Percentiles rank a stretch among this genome's conserved stretches.
These are phyloP conservation scores for Monilinia fructicola DNA, from an alignment of 2,329 filamentous ascomycete species.

Conservation along the genomic window DNA sequence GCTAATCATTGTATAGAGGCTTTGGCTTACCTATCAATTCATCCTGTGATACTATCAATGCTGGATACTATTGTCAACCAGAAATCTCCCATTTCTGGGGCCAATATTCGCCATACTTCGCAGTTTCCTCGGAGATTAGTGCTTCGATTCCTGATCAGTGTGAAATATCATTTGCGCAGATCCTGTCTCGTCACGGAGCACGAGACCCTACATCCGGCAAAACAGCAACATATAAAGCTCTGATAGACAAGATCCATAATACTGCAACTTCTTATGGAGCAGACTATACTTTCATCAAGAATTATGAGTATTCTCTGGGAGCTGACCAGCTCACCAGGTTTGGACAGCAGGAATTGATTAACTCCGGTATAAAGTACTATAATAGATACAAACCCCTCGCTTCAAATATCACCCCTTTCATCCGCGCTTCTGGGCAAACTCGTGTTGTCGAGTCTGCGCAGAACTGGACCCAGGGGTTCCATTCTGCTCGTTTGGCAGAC, in stretches of 20 bases:
- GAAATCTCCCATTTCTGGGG: constrained; percentile 60
- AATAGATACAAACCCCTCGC: constrained; percentile 67
- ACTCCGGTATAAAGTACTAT: constrained; percentile 76
- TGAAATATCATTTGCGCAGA: constrained; percentile 73
- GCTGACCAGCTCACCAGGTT: constrained; percentile 67
- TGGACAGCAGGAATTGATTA: constrained; percentile 67
- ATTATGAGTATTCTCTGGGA: constrained; percentile 71
- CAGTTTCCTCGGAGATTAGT: constrained; percentile 67
- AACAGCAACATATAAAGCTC: constrained; percentile 59
- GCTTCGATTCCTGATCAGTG: constrained; percentile 63
- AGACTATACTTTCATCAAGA: constrained; percentile 66
- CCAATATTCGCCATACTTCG: constrained; percentile 84
- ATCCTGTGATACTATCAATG: constrained; percentile 37
- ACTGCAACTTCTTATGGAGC: constrained; percentile 55
- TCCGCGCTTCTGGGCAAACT: constrained; percentile 67
- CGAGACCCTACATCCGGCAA: constrained; percentile 75
- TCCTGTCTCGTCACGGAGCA: constrained; percentile 82
- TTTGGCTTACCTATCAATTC: constrained; percentile 23
- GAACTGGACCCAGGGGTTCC: constrained; percentile 75
- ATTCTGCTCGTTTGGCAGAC: constrained; percentile 48
- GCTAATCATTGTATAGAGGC: constrained; percentile 28
- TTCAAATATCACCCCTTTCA: constrained; percentile 59
- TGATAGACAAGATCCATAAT: constrained; percentile 65
- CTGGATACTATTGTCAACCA: constrained; percentile 39
- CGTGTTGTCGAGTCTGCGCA: constrained; percentile 73